Evolutionary conservation across 31 red algal genomes (phyloP).

Genomic region (Asparagopsis taxiformis): DNA sequence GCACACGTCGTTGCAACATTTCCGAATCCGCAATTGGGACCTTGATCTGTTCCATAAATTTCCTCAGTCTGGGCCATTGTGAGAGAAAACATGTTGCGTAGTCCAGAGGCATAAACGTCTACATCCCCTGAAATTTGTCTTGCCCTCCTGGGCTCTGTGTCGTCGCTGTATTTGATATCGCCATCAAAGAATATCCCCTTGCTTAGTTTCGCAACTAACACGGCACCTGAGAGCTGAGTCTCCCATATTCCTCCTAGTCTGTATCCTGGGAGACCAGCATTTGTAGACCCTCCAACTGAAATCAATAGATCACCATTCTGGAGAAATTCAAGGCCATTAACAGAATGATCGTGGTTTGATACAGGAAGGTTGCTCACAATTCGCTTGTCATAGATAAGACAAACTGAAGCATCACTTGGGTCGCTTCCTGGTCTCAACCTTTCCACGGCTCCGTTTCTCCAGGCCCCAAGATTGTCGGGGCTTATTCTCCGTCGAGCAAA

Average conservation of each 20-base stretch:
- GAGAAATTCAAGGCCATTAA: conserved; percentile 19
- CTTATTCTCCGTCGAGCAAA: conserved; percentile 18
- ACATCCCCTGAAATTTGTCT: conserved; percentile 37
- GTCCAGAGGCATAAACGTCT: conserved; percentile 26
- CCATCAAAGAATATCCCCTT: conserved; percentile 24
- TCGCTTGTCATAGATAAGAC: conserved; percentile 44
- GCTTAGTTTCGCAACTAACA: conserved; percentile 45
- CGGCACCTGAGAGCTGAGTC: conserved; percentile 28
- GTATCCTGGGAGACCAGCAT: conserved; percentile 43
- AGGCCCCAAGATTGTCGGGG: conserved; percentile 16
- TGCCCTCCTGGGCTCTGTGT: conserved; percentile 6
- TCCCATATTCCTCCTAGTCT: conserved; percentile 43
- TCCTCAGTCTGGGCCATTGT: conserved; percentile 22
- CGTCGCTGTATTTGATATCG: conserved; percentile 30
- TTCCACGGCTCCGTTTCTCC: conserved; percentile 44
- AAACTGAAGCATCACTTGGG: conserved; percentile 11
- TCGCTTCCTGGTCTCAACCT: conserved; percentile 24
- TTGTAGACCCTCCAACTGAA: conserved; percentile 56
- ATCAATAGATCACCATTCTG: conserved; percentile 56
- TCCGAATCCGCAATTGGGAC: conserved; percentile 47
- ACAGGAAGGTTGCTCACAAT: conserved; percentile 8
- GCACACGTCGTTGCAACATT: conserved; percentile 23
- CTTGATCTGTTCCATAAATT: conserved; percentile 43
- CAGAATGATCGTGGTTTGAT: conserved; percentile 2
- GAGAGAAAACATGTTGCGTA: conserved; percentile 29